phyloP scores from a whole-genome alignment of 257 asterid genomes.

The Fraxinus cuspidata region DNA sequence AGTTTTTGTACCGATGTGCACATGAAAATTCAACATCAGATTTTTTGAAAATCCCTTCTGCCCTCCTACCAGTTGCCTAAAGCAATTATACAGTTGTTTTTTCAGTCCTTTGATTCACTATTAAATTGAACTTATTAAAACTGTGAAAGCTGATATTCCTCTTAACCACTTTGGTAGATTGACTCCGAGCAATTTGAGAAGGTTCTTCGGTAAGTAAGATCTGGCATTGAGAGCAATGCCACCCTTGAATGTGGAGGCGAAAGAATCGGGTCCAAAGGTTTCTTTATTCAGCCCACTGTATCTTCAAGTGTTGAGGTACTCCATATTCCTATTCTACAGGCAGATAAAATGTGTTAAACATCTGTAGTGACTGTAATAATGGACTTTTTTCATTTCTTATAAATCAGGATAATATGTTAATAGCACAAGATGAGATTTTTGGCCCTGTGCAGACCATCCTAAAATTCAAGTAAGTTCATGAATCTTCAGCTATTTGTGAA shows the following conservation, averaged over 20 bases:
- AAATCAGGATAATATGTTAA: slow-evolving; percentile 75
- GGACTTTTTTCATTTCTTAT: background rate
- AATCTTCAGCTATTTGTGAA: background rate
- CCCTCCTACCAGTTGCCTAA: background rate
- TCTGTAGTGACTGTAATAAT: background rate
- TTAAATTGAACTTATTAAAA: background rate
- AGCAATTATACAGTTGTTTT: background rate
- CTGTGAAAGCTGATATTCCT: background rate
- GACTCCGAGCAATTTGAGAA: slow-evolving; percentile 75
- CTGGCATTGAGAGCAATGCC: slow-evolving; percentile 74
- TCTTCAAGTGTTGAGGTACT: slow-evolving; percentile 84
- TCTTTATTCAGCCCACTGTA: slow-evolving; percentile 81
- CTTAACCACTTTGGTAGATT: slow-evolving; percentile 38
- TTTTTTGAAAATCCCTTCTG: background rate
- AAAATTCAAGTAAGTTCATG: slow-evolving; percentile 61
- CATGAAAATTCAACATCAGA: background rate
- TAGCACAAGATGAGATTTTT: slow-evolving; percentile 89
- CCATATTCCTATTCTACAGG: background rate
- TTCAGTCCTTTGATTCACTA: background rate
- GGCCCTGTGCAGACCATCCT: slow-evolving; percentile 89
- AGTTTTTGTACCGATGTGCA: background rate
- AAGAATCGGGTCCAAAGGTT: slow-evolving; percentile 64
- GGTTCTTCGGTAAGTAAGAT: slow-evolving; percentile 63
- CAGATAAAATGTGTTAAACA: background rate
- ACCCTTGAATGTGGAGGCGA: slow-evolving; percentile 92